Evolutionary conservation across 129 eudicot species (phyloP).

Genomic region (Flaveria bidentis): DNA sequence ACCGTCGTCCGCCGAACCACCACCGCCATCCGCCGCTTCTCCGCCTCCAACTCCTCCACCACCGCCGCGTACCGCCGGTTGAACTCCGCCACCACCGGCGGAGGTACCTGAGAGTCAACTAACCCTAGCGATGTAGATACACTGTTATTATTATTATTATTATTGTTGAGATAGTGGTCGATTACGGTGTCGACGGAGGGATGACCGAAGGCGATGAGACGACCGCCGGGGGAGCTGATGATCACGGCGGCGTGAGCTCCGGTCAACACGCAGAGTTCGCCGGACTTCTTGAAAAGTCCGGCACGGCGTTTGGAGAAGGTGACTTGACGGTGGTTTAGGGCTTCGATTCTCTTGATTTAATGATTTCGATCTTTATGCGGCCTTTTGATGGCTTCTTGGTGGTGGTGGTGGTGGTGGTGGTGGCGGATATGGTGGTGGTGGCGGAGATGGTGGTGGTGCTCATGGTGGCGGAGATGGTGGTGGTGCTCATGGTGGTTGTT

Average conservation of each 20-base stretch:
- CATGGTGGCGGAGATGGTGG: background rate
- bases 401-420: background rate
- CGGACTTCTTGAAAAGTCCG: slow-evolving; percentile 37
- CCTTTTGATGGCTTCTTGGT: slow-evolving; percentile 24
- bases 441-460: background rate
- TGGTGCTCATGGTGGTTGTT: background rate
- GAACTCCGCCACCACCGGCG: slow-evolving; percentile 10
- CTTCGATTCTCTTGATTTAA: slow-evolving; percentile 37
- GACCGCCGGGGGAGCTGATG: slow-evolving; percentile 35
- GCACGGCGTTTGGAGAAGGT: slow-evolving; percentile 37
- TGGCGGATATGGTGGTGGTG: no score
- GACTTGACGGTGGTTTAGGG: slow-evolving; percentile 32
- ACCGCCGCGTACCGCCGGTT: slow-evolving; percentile 31
- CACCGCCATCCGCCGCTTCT: slow-evolving; percentile 19
- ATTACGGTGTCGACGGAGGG: slow-evolving; percentile 25
- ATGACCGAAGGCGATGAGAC: slow-evolving; percentile 26
- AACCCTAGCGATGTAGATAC: background rate
- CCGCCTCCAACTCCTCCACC: slow-evolving; percentile 28
- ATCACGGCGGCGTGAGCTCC: slow-evolving; percentile 28
- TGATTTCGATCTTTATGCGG: slow-evolving; percentile 31
- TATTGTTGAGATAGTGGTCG: slow-evolving; percentile 16
- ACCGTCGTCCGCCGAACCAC: slow-evolving; percentile 6
- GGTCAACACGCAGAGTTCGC: slow-evolving; percentile 39
- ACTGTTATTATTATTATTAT: background rate
- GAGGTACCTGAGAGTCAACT: background rate